phyloP scores from a whole-genome alignment of 2,329 filamentous ascomycete genomes.

The Talaromyces piceae region DNA sequence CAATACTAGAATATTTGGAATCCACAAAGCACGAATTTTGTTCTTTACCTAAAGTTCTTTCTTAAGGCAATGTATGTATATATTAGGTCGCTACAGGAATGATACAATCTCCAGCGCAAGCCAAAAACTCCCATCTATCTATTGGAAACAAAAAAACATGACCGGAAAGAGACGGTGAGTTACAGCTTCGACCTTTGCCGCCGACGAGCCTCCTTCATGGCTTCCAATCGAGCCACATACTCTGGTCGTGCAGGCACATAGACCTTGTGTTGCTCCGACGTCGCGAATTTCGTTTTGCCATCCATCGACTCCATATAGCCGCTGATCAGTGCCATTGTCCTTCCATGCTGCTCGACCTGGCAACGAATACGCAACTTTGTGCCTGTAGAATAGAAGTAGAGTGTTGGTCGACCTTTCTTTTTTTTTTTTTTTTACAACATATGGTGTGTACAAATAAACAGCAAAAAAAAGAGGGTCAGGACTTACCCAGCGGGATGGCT shows the following conservation, averaged over 20 bases:
- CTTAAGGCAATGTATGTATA: conserved; percentile 10
- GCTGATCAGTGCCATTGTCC: conserved; percentile 46
- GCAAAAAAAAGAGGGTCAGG: background rate
- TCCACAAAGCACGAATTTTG: background rate
- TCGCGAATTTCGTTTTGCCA: conserved; percentile 42
- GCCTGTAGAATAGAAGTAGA: conserved; percentile 15
- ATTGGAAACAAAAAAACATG: background rate
- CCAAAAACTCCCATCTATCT: too few relatives aligned
- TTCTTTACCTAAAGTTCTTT: conserved; percentile 1
- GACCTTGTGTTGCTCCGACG: conserved; percentile 49
- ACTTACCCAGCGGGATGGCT: conserved; percentile 40
- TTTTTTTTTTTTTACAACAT: too few relatives aligned
- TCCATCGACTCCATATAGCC: conserved; percentile 45
- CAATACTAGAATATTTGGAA: conserved; percentile 23
- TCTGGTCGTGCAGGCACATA: conserved; percentile 34
- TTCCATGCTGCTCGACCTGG: conserved; percentile 40
- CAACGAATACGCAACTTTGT: conserved; percentile 38
- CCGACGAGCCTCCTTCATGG: conserved; percentile 2
- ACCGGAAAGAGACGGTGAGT: background rate
- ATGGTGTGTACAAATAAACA: background rate
- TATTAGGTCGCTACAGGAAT: conserved; percentile 9
- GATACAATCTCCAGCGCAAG: background rate
- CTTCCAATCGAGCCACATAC: conserved; percentile 21
- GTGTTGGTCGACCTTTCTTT: background rate
- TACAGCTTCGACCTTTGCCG: conserved; percentile 7